Evolutionary conservation across 1,284 basidiomycete species (phyloP), one percentile per base, ranked within the genome.

Genomic region (Phellopilus nigrolimitatus): DNA sequence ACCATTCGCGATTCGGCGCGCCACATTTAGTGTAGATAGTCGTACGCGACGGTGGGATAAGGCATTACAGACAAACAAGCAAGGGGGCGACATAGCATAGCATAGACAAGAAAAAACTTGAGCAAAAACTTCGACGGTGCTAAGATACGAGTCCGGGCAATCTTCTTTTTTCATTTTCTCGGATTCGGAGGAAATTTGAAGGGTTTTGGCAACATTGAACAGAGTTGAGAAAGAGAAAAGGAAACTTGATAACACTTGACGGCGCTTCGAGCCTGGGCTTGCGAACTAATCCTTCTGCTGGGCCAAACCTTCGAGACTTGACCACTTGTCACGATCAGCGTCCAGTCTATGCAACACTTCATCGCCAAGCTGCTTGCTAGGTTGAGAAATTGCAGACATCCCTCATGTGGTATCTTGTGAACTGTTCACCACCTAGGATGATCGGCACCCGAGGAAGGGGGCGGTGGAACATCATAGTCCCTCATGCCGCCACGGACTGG

Each of bases 21-120:
- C 42, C 42, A 30, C 12, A 44, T 31, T 44, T 30, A 28, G 17
- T 30, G 31, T 46, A 24, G 27, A 22, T 33, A 42, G 38, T 49
- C 38, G 48, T 37, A 34, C 48, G 37, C 21, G 53, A 53, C 24
- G 57, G 33, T 44, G 47, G 38, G 60, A 65, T 59, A 63, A 61
- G 64, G 65, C 68, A 66, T 66, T 68, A 73, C 71, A 72, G 71
- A 69, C 66, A 70, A 68, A 68, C 60, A 68, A 65, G 64, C 67
- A 66, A 67, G 47, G 67, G 70, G 64, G 65, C 62, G 61, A 60
- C 57, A 62, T 54, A 47, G 57, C 51, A 57, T 62, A 64, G 57
- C 62, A 66, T 61, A 64, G 49, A 69, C 65, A 65, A 66, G 67
- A 65, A 65, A 71, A 65, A 61, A 61, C 61, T 59, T 60, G 61